Conservation (phyloP, 2,329 filamentous ascomycete genomes). For the Aspergillus flavus region DNA sequence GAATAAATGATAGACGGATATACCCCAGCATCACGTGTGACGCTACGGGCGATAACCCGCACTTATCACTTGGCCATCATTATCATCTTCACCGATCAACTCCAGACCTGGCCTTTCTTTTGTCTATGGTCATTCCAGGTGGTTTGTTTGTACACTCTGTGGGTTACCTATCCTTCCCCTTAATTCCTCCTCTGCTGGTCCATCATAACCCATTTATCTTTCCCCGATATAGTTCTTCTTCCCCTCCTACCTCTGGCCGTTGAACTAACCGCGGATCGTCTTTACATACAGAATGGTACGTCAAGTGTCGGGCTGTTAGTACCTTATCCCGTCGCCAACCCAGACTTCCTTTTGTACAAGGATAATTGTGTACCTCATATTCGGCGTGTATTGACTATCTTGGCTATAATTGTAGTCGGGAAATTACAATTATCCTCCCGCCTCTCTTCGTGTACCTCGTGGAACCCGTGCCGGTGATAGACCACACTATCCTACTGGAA, state of each 20-base stretch:
- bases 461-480: constrained; percentile 27
- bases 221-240: constrained; percentile 8
- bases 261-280: constrained; percentile 9
- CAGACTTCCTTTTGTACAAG: neutral
- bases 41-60: neutral
- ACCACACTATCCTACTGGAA: constrained; percentile 24
- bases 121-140: neutral
- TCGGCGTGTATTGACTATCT: constrained; percentile 21
- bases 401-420: constrained; percentile 37
- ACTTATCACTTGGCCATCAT: constrained; percentile 3
- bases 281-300: constrained; percentile 9
- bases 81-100: neutral
- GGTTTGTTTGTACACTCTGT: neutral
- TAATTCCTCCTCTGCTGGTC: neutral
- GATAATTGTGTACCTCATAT: neutral
- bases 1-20: neutral
- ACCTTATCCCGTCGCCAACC: neutral
- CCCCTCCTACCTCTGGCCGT: neutral
- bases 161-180: neutral
- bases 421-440: constrained; percentile 47
- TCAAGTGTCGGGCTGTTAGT: neutral
- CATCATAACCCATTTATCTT: neutral
- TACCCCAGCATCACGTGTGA: constrained; percentile 1
- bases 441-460: constrained; percentile 35
- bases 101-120: neutral